Base-by-base conservation (phyloP, 2,329 filamentous ascomycete species). In the Hypoxylon sp. region DNA sequence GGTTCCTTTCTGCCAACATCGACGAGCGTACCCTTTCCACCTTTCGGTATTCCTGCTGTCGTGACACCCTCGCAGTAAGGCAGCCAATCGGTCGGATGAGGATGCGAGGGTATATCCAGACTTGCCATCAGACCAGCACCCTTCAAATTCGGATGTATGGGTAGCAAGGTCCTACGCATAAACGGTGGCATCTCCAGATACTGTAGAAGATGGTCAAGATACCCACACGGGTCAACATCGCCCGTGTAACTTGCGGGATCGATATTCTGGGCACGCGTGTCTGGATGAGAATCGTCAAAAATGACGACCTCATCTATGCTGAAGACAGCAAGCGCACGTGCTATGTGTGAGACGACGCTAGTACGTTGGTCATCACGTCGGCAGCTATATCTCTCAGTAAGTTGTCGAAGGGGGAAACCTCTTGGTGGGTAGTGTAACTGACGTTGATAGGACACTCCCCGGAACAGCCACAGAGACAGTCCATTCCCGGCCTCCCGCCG, bases 101-200 rank as follows among this genome's bases (percentile, higher is more conserved):
- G 83, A 78, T 97, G 93, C 76, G 95, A 92, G 14, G 93, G 93
- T 85, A 96, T 93, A 76, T 96, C 93, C 60, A 96, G 81, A 73
- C 87, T 92, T 0, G 91, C 91, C 26, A 96, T 80, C 38, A 89
- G 83, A 6, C 92, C 92, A 38, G 91, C 92, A 11, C 87, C 87
- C 38, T 87, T 83, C 42, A 96, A 82, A 74, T 96, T 94, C 8
- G 91, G 89, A 74, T 96, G 93, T 67, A 93, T 81, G 0, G 90
- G 89, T 71, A 96, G 95, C 2, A 97, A 83, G 1, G 84, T 79
- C 75, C 89, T 89, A 72, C 92, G 88, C 79, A 97, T 88, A 78
- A 96, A 91, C 0, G 93, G 92, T 28, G 93, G 93, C 3, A 91
- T 91, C 78, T 97, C 93, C 64, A 96, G 87, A 78, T 93, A 97